phyloP scores from a whole-genome alignment of 306 rosid species.

The Canavalia gladiata region DNA sequence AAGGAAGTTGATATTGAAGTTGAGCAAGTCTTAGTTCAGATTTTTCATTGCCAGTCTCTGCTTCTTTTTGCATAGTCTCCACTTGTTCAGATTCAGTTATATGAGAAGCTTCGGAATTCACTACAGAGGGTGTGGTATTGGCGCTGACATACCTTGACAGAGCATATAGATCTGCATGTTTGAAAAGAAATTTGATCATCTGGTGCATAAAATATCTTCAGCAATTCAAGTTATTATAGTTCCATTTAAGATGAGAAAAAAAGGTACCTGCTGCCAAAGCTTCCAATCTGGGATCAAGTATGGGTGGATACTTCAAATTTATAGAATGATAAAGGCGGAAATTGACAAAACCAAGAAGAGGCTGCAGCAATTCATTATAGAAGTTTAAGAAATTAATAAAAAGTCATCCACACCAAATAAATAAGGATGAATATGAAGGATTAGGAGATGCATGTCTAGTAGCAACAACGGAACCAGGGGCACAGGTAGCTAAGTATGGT shows the following conservation, averaged over 20 bases:
- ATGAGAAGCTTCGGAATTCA: constrained; percentile 60
- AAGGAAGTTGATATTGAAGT: constrained; percentile 93
- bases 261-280: constrained; percentile 79
- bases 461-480: background rate
- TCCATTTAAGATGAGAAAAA: background rate
- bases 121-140: constrained; percentile 51
- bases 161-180: constrained; percentile 79
- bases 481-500: constrained; percentile 8
- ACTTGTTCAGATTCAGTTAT: constrained; percentile 57
- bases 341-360: constrained; percentile 80
- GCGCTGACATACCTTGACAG: constrained; percentile 73
- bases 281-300: constrained; percentile 82
- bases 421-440: background rate
- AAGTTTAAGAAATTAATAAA: constrained; percentile 23
- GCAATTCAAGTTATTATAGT: constrained; percentile 25
- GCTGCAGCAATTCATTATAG: constrained; percentile 53
- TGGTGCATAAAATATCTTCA: background rate
- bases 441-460: constrained; percentile 16
- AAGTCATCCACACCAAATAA: constrained; percentile 4
- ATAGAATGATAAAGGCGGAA: constrained; percentile 82
- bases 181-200: constrained; percentile 2
- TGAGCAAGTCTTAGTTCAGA: constrained; percentile 91
- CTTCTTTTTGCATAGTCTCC: constrained; percentile 53
- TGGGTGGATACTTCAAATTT: constrained; percentile 85
- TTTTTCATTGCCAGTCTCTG: constrained; percentile 54